These are phyloP conservation scores for Athelia psychrophila DNA, from an alignment of 1,284 basidiomycete species.

Conservation along the genomic window DNA sequence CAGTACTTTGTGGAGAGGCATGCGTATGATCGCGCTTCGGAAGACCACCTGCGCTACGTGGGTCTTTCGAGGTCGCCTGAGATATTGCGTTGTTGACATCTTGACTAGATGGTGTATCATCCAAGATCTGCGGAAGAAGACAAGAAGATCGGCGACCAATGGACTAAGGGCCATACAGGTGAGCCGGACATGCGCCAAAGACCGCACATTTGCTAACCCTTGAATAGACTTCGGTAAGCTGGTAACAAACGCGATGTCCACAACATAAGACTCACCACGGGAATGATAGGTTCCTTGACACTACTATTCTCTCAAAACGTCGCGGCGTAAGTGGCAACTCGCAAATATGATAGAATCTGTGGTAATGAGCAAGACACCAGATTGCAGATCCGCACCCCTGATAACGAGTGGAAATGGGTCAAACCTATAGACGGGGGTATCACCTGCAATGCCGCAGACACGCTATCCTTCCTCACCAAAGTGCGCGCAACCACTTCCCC, in stretches of 20 bases:
- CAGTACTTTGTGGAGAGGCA: slow-evolving; percentile 23
- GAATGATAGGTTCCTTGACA: slow-evolving; percentile 22
- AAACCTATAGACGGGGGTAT: slow-evolving; percentile 22
- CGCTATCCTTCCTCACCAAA: no score
- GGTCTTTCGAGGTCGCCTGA: slow-evolving; percentile 3
- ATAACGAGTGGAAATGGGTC: slow-evolving; percentile 25
- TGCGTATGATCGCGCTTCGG: slow-evolving; percentile 17
- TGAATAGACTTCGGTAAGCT: background rate
- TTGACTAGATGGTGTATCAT: slow-evolving; percentile 24
- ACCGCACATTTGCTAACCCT: background rate
- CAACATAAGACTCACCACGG: no score
- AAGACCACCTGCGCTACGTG: slow-evolving; percentile 24
- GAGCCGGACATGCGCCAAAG: background rate
- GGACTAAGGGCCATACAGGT: slow-evolving; percentile 21
- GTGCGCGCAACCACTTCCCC: background rate
- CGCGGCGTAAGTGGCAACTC: no score
- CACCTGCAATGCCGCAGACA: slow-evolving; percentile 20
- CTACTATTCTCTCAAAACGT: slow-evolving; percentile 23
- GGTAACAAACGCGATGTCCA: no score
- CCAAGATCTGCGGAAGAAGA: slow-evolving; percentile 18
- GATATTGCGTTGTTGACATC: slow-evolving; percentile 10
- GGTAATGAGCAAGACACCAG: no score
- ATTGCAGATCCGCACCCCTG: slow-evolving; percentile 23
- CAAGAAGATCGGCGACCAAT: slow-evolving; percentile 14
- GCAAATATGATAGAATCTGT: no score